These are phyloP conservation scores for Paradendryphiella salina DNA, from an alignment of 2,329 filamentous ascomycete genomes.

Conservation along the genomic window DNA sequence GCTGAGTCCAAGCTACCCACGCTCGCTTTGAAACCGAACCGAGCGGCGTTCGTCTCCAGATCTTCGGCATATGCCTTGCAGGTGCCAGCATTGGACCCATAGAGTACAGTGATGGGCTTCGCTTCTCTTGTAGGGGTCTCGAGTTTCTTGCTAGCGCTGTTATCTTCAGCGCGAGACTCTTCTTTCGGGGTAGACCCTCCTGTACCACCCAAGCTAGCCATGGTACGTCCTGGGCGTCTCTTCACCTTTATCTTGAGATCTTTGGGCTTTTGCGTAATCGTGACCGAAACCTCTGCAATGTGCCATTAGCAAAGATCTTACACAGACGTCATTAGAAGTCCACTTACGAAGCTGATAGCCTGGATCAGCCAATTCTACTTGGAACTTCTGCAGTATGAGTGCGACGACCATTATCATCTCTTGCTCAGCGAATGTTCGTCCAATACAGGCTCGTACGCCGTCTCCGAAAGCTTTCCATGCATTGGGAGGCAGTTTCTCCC, in stretches of 20 bases:
- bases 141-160: background rate
- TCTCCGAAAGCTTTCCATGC: conserved; percentile 67
- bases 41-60: conserved; percentile 61
- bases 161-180: background rate
- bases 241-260: conserved; percentile 11
- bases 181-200: background rate
- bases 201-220: conserved; percentile 3
- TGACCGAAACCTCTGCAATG: conserved; percentile 3
- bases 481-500: conserved; percentile 12
- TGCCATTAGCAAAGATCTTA: background rate
- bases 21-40: conserved; percentile 56
- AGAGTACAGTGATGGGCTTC: conserved; percentile 66
- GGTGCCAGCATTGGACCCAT: conserved; percentile 74
- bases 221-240: conserved; percentile 9
- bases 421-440: conserved; percentile 74
- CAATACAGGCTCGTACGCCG: conserved; percentile 71
- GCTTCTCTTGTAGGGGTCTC: conserved; percentile 2
- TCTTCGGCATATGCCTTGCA: conserved; percentile 70
- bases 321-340: background rate
- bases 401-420: conserved; percentile 51
- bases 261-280: conserved; percentile 11
- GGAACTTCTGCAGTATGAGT: conserved; percentile 68
- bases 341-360: conserved; percentile 55
- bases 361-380: conserved; percentile 65
- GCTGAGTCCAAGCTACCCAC: conserved; percentile 62